Base-by-base conservation (phyloP, 148 eudicot genomes). In the Polygonum maritimum region DNA sequence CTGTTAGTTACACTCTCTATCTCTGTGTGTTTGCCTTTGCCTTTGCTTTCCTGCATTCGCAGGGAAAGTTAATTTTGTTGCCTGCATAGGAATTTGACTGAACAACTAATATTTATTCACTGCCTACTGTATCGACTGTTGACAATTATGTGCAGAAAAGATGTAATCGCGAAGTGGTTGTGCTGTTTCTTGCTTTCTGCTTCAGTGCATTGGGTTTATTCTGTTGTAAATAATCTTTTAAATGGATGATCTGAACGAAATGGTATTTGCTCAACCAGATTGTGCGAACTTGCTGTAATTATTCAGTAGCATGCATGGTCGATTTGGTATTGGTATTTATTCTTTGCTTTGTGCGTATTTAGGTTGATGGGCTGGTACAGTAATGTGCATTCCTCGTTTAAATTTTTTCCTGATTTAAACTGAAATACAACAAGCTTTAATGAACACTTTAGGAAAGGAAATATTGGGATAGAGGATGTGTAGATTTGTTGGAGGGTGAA, bases 1-100 rank as follows among this genome's bases (percentile, higher is more conserved):
- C 98, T 74, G 98, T 95, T 57, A 84, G 96, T 85, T 33, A 63
- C 26, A 26, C 12, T 31, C 18, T 63, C 35, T 33, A 6, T 19
- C 7, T 63, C 15, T 33, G 31, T 63, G 12, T 13, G 4, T 67
- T 36, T 67, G 19, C 60, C 19, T n/a, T 36, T 67, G 12, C 41
- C 38, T 67, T 36, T 67, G 12, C 41, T 36, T 67, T 13, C 71
- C 14, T 67, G 45, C 44, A n/a, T 67, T 35, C 38, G 19, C 36
- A 45, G 19, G 9, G 63, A 7, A 21, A 19, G 63, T 19, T 19
- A 21, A n/a, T 57, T 57, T 7, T 57, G 35, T 57, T 21, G 31
- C 63, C 9, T 57, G 63, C 3, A 33, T 57, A 22, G 63, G 26
- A 19, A 57, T 31, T 21, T 57, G 33, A 57, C 6, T 21, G 63